phyloP scores from a whole-genome alignment of 2,329 filamentous ascomycete species.

The Drechslerella coelobrocha region DNA sequence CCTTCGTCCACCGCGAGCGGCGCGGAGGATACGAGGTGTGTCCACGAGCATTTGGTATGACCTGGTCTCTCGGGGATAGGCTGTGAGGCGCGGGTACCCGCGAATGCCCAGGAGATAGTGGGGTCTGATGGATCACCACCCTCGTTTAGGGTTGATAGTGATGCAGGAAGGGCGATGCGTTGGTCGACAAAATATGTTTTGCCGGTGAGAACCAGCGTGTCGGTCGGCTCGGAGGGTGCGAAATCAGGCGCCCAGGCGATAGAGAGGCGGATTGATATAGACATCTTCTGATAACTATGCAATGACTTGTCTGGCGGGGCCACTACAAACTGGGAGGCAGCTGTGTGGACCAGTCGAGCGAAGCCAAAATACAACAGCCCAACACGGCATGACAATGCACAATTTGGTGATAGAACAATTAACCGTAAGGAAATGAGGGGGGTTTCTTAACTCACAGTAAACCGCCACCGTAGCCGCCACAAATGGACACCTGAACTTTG shows the following conservation, averaged over 20 bases:
- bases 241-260: constrained; percentile 39
- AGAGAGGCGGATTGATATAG: constrained; percentile 35
- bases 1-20: constrained; percentile 55
- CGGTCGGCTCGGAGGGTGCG: constrained; percentile 28
- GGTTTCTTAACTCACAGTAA: too few species aligned
- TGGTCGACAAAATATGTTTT: constrained; percentile 46
- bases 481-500: too few species aligned
- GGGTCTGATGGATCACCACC: neutral
- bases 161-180: constrained; percentile 15
- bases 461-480: too few species aligned
- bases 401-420: too few species aligned
- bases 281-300: constrained; percentile 15
- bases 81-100: constrained; percentile 17
- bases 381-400: too few species aligned
- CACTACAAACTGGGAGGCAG: too few species aligned
- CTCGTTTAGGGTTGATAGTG: constrained; percentile 1
- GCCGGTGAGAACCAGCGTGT: constrained; percentile 43
- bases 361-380: too few species aligned
- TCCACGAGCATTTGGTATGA: constrained; percentile 32
- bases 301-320: too few species aligned
- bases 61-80: constrained; percentile 16
- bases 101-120: constrained; percentile 40
- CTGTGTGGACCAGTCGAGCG: too few species aligned
- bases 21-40: constrained; percentile 38
- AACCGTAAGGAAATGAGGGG: too few species aligned